Evolutionary conservation across 352 stramenopile species (phyloP), one percentile per base, ranked within the genome.

Genomic region (Globisporangium barbulae): DNA sequence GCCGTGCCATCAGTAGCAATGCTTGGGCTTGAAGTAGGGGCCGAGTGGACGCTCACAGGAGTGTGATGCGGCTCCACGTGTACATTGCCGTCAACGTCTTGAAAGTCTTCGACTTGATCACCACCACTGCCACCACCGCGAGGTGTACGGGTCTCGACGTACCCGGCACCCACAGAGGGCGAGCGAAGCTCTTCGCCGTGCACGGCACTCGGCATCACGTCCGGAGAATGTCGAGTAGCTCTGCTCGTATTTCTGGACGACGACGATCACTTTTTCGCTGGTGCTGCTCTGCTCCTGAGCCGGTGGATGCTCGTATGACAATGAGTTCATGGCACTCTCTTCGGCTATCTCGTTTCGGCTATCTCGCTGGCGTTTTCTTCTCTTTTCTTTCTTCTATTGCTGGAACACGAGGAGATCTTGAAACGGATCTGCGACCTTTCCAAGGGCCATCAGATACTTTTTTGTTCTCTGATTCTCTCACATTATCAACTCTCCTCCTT

Each of bases 171-270:
- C 9, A 8, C 53, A 21, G 53, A 59, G 30, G 53, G 53, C 10
- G 53, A 47, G n/a, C 35, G n/a, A 4, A 22, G 22, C 31, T 28
- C n/a, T 21, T 59, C 53, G n/a, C 33, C 53, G 42, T 59, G 30
- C 17, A 47, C 42, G 21, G 31, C 56, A 44, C 41, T 62, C 56
- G 42, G 39, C 56, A 62, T 62, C n/a, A 5, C 30, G 21, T 30
- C 45, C 25, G 25, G 25, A 28, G 25, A 28, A 28, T 28, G 25
- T 28, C 1, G 25, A 52, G 44, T n/a, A 50, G 12, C 19, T 30
- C 5, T n/a, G 22, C 19, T 53, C 1, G 47, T 28, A 33, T 5
- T 33, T 10, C 47, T 8, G 17, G 45, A 30, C 6, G 45, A 52
- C 2, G 19, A 22, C n/a, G 7, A 22, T 31, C 45, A 30, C 19